Evolutionary conservation across 2,329 filamentous ascomycete species (phyloP), one percentile per base, ranked within the genome.

Genomic region (Nannizziopsis barbatae): DNA sequence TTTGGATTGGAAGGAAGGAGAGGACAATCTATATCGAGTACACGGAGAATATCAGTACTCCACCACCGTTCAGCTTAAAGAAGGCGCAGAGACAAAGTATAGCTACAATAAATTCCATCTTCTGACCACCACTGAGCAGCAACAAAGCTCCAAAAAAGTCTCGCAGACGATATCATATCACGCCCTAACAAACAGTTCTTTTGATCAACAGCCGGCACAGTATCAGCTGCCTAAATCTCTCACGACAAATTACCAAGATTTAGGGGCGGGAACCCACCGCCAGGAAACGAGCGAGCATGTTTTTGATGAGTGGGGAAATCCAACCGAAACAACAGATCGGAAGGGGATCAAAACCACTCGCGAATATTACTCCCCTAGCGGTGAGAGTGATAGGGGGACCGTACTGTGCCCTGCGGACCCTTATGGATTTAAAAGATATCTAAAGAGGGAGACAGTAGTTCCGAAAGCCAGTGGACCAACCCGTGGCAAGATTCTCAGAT

Each of bases 91-190:
- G 27, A 49, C 46, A 18, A 44, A 20, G 8, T 36, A 49, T 38
- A 49, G 30, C 18, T 49, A 49, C 31, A 49, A 49, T 17, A 49
- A 44, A 30, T 49, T 49, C 30, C 46, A 49, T 38, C 40, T 49
- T 18, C 5, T 49, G 10, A 18, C n/a, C 10, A 14, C 5, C 15
- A 44, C 14, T 14, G 7, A 15, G 32, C 14, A 22, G 46, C n/a
- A 17, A 7, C 30, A 44, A 14, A 31, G 36, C 17, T 27, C 12
- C 10, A 49, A 42, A 31, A 31, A 31, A 37, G 32, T 49, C 11
- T n/a, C 15, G 2, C 35, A 44, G 17, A 37, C 15, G 8, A 20
- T 37, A 14, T 11, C 10, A 8, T 49, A 43, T 27, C 20, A 49
- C 43, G 31, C 18, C 9, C 18, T 36, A 9, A 3, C 14, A 7